These are phyloP conservation scores for Omphalotus olearius DNA, from an alignment of 1,284 basidiomycete genomes.

Conservation along the genomic window DNA sequence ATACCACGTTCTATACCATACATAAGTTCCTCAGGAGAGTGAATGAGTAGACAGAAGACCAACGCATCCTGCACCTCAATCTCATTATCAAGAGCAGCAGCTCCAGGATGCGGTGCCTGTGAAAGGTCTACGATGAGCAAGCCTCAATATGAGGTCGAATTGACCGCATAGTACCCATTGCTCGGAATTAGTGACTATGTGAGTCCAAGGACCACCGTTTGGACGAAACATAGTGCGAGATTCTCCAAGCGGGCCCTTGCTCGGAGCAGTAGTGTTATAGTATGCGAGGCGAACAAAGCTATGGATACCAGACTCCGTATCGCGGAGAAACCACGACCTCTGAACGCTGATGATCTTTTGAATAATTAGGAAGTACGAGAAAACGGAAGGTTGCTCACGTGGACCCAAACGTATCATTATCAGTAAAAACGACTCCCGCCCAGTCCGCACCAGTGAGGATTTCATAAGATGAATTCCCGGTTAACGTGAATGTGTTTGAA, in stretches of 20 bases:
- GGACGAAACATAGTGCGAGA: constrained; percentile 26
- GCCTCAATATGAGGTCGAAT: not conserved
- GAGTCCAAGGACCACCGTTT: constrained; percentile 21
- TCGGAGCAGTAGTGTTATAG: constrained; percentile 19
- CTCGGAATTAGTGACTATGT: constrained; percentile 22
- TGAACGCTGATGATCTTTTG: constrained; percentile 13
- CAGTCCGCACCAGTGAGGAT: constrained; percentile 12
- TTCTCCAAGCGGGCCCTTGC: constrained; percentile 21
- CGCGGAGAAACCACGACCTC: constrained; percentile 25
- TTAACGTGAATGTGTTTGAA: constrained; percentile 10
- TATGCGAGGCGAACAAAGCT: constrained; percentile 24
- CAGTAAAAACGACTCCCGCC: constrained; percentile 17
- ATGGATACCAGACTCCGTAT: constrained; percentile 23
- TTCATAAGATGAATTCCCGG: constrained; percentile 13
- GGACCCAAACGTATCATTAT: constrained; percentile 13
- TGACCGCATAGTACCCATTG: constrained; percentile 17
- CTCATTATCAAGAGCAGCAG: constrained; percentile 18
- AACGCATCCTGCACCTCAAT: constrained; percentile 25
- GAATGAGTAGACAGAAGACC: constrained; percentile 1
- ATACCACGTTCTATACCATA: constrained; percentile 15
- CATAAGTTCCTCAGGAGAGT: not conserved
- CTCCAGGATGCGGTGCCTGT: constrained; percentile 21
- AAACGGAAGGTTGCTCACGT: constrained; percentile 1
- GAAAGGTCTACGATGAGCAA: not conserved
- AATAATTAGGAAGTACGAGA: not conserved